Evolutionary conservation across 164 flowering plant genomes (phyloP).

Genomic region (Santalum album): DNA sequence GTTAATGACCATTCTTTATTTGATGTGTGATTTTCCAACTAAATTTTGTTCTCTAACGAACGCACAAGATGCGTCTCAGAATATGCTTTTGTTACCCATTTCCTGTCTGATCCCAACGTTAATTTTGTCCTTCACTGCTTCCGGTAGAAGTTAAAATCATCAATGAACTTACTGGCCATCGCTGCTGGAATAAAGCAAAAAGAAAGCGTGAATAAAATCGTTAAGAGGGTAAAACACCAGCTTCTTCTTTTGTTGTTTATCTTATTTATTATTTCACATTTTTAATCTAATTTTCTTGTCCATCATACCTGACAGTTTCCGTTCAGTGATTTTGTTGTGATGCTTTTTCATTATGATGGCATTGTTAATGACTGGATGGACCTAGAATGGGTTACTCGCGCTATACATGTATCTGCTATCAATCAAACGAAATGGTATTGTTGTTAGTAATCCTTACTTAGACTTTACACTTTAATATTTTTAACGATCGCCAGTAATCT

Average conservation of each 20-base stretch:
- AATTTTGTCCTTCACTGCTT: background rate
- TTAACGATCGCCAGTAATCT: background rate
- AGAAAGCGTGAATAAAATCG: background rate
- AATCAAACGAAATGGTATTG: constrained; percentile 2
- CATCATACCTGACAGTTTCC: background rate
- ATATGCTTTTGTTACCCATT: no score
- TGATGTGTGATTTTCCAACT: no score
- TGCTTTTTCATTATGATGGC: constrained; percentile 6
- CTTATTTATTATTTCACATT: background rate
- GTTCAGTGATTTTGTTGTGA: constrained; percentile 1
- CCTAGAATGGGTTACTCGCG: background rate
- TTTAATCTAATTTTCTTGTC: background rate
- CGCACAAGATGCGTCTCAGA: no score
- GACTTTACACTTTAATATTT: background rate
- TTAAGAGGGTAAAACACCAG: background rate
- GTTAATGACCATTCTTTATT: no score
- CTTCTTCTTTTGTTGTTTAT: no score
- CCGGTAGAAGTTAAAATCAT: background rate
- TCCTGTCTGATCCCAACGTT: background rate
- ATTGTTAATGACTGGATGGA: constrained; percentile 3
- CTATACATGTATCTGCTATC: constrained; percentile 2
- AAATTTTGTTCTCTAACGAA: no score
- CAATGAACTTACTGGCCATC: background rate
- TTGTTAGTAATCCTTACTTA: background rate
- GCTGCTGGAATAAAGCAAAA: background rate